Evolutionary conservation across 176 grass and related monocot genomes (phyloP).

Genomic region (Bromus sterilis): DNA sequence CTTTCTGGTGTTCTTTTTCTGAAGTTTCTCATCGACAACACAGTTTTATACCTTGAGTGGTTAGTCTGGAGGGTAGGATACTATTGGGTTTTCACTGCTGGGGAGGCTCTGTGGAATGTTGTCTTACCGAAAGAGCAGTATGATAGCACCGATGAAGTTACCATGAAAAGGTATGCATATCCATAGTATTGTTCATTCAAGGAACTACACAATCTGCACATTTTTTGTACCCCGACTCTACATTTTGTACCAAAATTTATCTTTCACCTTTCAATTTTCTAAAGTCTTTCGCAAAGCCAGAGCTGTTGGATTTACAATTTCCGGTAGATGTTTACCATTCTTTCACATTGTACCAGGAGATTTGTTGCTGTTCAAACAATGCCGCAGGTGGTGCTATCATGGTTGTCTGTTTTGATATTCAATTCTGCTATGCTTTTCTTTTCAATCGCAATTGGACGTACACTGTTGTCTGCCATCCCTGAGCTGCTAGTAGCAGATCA

Average conservation of each 20-base stretch:
- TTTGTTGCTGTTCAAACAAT: constrained; percentile 19
- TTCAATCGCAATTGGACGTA: constrained; percentile 38
- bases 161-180: constrained; percentile 8
- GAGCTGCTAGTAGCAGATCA: constrained; percentile 14
- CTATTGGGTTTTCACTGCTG: not conserved
- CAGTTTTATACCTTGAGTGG: constrained; percentile 23
- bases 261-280: not conserved
- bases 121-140: not conserved
- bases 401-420: constrained; percentile 30
- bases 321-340: not conserved
- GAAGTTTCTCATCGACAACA: constrained; percentile 12
- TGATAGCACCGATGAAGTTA: not conserved
- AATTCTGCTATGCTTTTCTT: constrained; percentile 26
- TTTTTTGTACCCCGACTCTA: not conserved
- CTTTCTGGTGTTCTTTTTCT: not conserved
- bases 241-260: not conserved
- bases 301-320: not conserved
- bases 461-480: constrained; percentile 36
- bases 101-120: not conserved
- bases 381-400: constrained; percentile 20
- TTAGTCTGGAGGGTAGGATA: not conserved
- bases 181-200: not conserved
- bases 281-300: not conserved
- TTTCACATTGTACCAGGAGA: constrained; percentile 17
- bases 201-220: not conserved